A percentile compares a stretch with the other conserved stretches of the same genome.
Evolutionary conservation across 164 flowering plant genomes (phyloP).

Genomic region (Taxillus chinensis): DNA sequence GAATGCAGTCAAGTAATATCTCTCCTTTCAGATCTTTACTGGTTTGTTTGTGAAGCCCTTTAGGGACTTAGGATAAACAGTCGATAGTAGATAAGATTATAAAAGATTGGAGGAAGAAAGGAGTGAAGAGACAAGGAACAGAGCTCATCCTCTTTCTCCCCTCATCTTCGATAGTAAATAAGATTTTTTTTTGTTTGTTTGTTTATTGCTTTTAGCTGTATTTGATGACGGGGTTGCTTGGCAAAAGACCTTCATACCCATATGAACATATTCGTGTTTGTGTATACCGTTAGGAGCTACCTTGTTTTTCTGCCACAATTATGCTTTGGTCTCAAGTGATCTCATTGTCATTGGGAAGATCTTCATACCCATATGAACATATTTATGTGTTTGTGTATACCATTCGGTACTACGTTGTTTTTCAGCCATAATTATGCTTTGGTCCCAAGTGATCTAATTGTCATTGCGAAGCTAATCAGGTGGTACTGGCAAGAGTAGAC

Average conservation of each 20-base stretch:
- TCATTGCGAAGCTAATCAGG: not conserved
- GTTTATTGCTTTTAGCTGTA: slow-evolving; percentile 9
- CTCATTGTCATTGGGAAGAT: slow-evolving; percentile 7
- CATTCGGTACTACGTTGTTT: too few relatives aligned
- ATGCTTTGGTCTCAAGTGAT: too few relatives aligned
- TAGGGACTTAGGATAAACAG: slow-evolving; percentile 9
- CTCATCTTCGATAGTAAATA: slow-evolving; percentile 15
- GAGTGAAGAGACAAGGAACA: slow-evolving; percentile 70
- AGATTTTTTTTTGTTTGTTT: slow-evolving; percentile 11
- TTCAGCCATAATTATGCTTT: too few relatives aligned
- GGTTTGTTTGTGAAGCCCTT: slow-evolving; percentile 11
- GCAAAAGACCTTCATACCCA: slow-evolving; percentile 19
- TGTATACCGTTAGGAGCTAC: too few relatives aligned
- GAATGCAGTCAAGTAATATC: slow-evolving; percentile 21
- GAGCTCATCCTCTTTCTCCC: slow-evolving; percentile 98
- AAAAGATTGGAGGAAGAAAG: slow-evolving; percentile 43
- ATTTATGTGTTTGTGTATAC: too few relatives aligned
- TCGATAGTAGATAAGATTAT: slow-evolving; percentile 21
- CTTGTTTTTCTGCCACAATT: too few relatives aligned
- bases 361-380: not conserved
- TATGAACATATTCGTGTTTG: too few relatives aligned
- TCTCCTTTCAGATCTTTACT: slow-evolving; percentile 12
- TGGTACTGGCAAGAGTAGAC: too few relatives aligned
- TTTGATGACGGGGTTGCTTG: slow-evolving; percentile 18
- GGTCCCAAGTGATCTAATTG: too few relatives aligned